Evolutionary conservation across 352 stramenopile species (phyloP).

Genomic region (Nothophytophthora sp.): DNA sequence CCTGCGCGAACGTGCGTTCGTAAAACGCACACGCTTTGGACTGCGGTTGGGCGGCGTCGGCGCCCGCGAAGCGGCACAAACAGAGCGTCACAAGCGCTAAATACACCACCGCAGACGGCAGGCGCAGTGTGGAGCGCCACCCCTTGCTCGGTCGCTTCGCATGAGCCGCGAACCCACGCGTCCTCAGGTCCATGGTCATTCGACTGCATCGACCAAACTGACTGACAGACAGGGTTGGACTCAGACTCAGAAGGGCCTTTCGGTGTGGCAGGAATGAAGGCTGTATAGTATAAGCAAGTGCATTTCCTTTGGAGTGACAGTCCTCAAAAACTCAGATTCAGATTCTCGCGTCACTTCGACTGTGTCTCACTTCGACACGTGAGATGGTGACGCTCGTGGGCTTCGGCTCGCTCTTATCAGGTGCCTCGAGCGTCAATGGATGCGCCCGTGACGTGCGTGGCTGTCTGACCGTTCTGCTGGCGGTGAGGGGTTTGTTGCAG

Average conservation of each 20-base stretch:
- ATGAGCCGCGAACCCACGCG: constrained; percentile 8
- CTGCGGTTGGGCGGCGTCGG: constrained; percentile 7
- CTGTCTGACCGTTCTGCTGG: background rate
- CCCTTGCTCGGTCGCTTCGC: constrained; percentile 1
- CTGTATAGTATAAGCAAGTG: constrained; percentile 17
- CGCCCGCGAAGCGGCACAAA: background rate
- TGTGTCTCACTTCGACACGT: background rate
- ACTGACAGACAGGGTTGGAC: background rate
- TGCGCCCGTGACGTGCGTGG: too few species aligned
- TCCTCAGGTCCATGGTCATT: constrained; percentile 14
- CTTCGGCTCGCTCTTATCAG: constrained; percentile 91
- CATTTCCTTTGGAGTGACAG: background rate
- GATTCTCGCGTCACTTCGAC: constrained; percentile 13
- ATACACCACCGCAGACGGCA: constrained; percentile 6
- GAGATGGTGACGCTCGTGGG: constrained; percentile 82
- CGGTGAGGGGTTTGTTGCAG: constrained; percentile 4
- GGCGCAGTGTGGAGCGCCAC: background rate
- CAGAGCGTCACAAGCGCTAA: constrained; percentile 7
- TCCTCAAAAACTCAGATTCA: constrained; percentile 9
- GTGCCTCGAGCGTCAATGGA: constrained; percentile 17
- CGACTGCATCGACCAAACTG: too few species aligned
- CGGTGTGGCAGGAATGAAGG: constrained; percentile 16
- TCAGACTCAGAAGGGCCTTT: background rate
- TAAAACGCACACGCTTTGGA: constrained; percentile 37
- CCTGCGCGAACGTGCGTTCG: constrained; percentile 25